Base-by-base conservation (phyloP, 1,284 basidiomycete species). In the Cryptococcus sp. region DNA sequence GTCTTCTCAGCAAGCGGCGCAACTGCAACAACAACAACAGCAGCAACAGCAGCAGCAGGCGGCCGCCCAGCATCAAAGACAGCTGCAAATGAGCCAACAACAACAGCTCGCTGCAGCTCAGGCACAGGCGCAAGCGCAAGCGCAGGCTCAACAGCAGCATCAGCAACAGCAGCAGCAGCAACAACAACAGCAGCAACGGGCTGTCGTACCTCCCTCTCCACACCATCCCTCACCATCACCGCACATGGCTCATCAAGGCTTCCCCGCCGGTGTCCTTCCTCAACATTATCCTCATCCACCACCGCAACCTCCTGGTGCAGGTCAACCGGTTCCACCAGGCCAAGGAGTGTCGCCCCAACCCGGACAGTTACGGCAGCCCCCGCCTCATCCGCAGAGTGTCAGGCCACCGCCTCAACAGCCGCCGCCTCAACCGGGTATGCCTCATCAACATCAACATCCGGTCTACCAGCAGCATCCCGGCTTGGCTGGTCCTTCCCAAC, bases 221-320 rank as follows among this genome's bases (percentile, higher is more conserved):
- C 71, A 72, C 57, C 71, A 73, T 53, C 71, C 71, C 3, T 66
- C 68, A 10, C 70, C 73, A 38, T 75, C 72, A 11, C 75, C 75
- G 13, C 75, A 77, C 59, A 50, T 77, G 44, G 57, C 68, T 15
- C 74, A 75, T 51, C 73, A 74, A 53, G 70, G 67, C 20, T 74
- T 72, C 58, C 65, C 68, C 11, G 57, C 59, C 38, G 54, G 53
- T 20, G 56, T 72, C 31, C 68, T 68, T 57, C 69, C 66, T n/a
- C 59, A 63, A 50, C 65, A 67, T 35, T 71, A 68, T 50, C 65
- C 69, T 16, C 67, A 69, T 53, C 66, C 64, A n/a, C 57, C 50
- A 15, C 52, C 59, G 11, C 64, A 65, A 53, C 61, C 58, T 38
- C 54, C 53, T 23, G 61, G 63, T 20, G 45, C 39, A 22, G 31